A percentile compares a stretch with the other conserved stretches of the same genome.
These are phyloP conservation scores for Trifolium repens DNA, from an alignment of 306 rosid genomes.

Conservation along the genomic window DNA sequence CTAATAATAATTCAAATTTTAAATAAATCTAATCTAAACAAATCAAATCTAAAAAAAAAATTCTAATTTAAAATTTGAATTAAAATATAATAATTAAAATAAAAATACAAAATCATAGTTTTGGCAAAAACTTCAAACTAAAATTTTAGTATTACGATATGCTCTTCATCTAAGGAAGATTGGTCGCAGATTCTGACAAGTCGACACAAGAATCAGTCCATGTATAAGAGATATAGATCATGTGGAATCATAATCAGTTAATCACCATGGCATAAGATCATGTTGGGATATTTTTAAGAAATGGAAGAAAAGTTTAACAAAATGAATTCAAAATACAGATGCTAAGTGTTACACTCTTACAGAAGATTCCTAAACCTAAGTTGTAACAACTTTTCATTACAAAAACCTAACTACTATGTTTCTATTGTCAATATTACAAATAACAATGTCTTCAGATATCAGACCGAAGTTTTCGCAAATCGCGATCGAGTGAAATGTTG, in stretches of 20 bases:
- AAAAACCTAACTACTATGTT: conserved; percentile 9
- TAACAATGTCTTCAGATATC: not conserved
- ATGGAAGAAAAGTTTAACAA: not conserved
- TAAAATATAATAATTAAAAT: no score
- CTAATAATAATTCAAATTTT: no score
- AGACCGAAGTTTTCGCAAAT: no score
- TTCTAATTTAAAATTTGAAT: no score
- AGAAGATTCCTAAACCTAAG: not conserved
- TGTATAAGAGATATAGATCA: not conserved
- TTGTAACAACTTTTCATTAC: not conserved
- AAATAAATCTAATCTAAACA: no score
- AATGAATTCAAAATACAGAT: not conserved
- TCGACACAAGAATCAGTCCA: not conserved
- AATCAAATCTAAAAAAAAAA: no score
- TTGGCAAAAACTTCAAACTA: no score
- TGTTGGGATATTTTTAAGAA: not conserved
- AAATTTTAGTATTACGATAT: no score
- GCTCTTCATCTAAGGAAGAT: not conserved
- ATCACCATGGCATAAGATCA: not conserved
- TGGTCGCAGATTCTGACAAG: not conserved
- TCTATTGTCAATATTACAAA: conserved; percentile 17
- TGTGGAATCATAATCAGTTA: not conserved
- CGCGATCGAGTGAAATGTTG: not conserved
- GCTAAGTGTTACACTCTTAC: not conserved
- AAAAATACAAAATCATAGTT: no score